Conservation (phyloP, 257 asterid species). For the Solanum pimpinellifolium region DNA sequence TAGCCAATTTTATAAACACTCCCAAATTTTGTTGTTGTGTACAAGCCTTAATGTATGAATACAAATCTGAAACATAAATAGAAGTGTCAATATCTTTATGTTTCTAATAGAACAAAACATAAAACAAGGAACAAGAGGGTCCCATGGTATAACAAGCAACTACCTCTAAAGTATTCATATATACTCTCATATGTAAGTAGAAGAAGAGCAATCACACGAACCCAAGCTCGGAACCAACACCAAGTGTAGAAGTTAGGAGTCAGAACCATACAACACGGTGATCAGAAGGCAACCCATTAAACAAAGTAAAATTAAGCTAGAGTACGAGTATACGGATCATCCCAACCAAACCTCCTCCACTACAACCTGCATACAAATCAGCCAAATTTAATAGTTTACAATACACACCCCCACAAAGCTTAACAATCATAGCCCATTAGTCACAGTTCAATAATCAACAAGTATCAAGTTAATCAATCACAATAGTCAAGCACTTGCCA, state of each 20-base stretch:
- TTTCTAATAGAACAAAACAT: neutral
- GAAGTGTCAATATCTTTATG: neutral
- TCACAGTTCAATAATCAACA: neutral
- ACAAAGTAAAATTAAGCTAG: neutral
- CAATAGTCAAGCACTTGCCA: neutral
- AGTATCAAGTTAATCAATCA: neutral
- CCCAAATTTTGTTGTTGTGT: neutral
- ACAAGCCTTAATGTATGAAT: neutral
- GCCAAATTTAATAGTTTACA: too few species aligned
- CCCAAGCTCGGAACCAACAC: neutral
- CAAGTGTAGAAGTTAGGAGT: neutral
- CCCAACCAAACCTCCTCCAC: neutral
- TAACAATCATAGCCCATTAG: neutral
- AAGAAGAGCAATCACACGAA: too few species aligned
- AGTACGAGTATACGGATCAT: too few species aligned
- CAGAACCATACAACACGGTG: neutral
- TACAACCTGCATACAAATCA: neutral
- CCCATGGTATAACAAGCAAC: neutral
- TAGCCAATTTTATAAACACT: neutral
- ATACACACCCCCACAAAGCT: neutral
- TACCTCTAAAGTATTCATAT: neutral
- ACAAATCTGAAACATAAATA: neutral
- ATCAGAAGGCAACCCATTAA: too few species aligned
- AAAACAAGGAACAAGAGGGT: neutral
- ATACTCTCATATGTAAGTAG: neutral